Evolutionary conservation across 2,329 filamentous ascomycete species (phyloP), one percentile per base, ranked within the genome.

Genomic region (Trichophyton schoenleinii): DNA sequence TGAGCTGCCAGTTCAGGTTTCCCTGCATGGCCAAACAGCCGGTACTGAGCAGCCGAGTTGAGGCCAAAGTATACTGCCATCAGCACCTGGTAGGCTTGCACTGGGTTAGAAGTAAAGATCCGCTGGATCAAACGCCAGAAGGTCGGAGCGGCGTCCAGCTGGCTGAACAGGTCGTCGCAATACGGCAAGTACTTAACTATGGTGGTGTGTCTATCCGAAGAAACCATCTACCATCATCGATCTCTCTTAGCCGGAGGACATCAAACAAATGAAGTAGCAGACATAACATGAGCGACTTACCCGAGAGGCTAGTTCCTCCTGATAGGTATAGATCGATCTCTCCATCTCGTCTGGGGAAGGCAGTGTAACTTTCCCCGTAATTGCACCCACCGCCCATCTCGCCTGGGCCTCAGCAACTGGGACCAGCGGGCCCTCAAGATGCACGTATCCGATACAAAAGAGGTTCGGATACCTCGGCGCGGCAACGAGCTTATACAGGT

Each of bases 1-100:
- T 68, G 72, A 34, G 62, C 60, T 0, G 72, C 73, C 58, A 74
- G 63, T 38, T 67, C 66, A 13, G 67, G 59, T 46, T 67, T 70
- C 0, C 64, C 65, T 5, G 71, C 71, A 6, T 72, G 59, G 2
- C 74, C 74, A 58, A 69, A 69, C 9, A 75, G 61, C 38, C 73
- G 65, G 68, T 72, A 76, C 64, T 73, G 70, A 20, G 72, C 73
- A 7, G 68, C 69, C 15, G 68, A 69, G n/a, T 69, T 69, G 2
- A 74, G 65, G 34, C 72, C 70, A 59, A 74, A 73, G 65, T 73
- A 74, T 36, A 75, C 71, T 2, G 70, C 68, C 9, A 64, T 67
- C 20, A 74, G 63, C 2, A 73, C 64, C 18, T 63, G 64, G 20
- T 71, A 58, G 0, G 70, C 68, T n/a, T 60, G 61, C 46, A 66